Percentiles rank a stretch among this genome's conserved stretches.
phyloP scores from a whole-genome alignment of 768 basidiomycete genomes.

The Melanogaster broomeanus region DNA sequence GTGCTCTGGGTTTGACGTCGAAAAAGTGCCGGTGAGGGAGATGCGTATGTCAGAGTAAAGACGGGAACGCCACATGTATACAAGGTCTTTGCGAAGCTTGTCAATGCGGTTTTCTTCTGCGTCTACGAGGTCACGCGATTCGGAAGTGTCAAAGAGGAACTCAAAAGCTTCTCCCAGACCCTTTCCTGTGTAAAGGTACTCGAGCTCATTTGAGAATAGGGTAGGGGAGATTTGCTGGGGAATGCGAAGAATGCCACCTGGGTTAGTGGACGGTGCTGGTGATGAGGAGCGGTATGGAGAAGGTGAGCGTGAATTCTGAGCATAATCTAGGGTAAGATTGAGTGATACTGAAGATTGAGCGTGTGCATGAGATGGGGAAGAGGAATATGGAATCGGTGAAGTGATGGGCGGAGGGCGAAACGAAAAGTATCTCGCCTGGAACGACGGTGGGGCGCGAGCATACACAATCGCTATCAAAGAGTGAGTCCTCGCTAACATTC shows the following conservation, averaged over 20 bases:
- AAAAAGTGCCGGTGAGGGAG: conserved; percentile 69
- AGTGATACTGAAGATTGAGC: conserved; percentile 66
- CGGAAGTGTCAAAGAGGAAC: conserved; percentile 73
- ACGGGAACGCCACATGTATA: conserved; percentile 95
- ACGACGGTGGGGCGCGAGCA: conserved; percentile 89
- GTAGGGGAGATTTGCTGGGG: conserved; percentile 71
- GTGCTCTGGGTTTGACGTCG: conserved; percentile 61
- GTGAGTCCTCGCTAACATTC: neutral
- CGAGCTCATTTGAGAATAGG: conserved; percentile 87
- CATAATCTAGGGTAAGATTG: conserved; percentile 44
- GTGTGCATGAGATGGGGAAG: conserved; percentile 52
- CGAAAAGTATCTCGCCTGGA: conserved; percentile 88
- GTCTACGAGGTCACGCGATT: conserved; percentile 43
- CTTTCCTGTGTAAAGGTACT: conserved; percentile 93
- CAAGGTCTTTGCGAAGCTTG: conserved; percentile 89
- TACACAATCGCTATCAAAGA: conserved; percentile 78
- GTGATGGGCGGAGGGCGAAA: conserved; percentile 60
- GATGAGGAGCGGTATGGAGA: conserved; percentile 48
- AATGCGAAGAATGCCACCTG: conserved; percentile 55
- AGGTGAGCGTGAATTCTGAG: conserved; percentile 43
- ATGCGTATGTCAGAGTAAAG: conserved; percentile 93
- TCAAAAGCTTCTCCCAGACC: conserved; percentile 87
- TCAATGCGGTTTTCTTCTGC: conserved; percentile 65
- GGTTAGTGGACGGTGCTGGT: conserved; percentile 46
- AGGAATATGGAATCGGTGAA: conserved; percentile 50